Conservation (phyloP, 768 basidiomycete genomes). For the Naematelia encephala region DNA sequence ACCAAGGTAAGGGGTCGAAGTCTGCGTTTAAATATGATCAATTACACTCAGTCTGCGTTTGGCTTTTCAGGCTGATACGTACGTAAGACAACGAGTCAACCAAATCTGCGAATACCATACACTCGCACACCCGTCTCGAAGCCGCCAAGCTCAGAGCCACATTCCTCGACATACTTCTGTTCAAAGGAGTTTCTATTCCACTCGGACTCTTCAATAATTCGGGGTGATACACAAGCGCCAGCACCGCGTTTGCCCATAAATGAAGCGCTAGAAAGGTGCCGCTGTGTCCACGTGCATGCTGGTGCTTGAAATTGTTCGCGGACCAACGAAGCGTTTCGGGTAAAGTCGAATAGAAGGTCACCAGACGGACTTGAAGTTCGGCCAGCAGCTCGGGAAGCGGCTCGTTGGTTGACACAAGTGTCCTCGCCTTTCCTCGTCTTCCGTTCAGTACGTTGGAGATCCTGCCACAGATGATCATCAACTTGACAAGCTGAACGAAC, state of each 20-base stretch:
- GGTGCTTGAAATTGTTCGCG: constrained; percentile 46
- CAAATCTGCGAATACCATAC: constrained; percentile 46
- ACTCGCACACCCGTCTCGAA: constrained; percentile 46
- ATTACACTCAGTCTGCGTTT: neutral
- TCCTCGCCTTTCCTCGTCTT: constrained; percentile 37
- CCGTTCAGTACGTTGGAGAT: constrained; percentile 48
- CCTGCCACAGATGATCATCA: constrained; percentile 48
- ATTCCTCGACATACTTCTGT: constrained; percentile 38
- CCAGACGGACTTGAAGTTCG: constrained; percentile 40
- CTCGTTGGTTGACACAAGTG: constrained; percentile 33
- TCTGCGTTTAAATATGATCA: constrained; percentile 2
- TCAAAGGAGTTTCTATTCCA: constrained; percentile 47
- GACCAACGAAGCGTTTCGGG: constrained; percentile 43
- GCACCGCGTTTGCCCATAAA: constrained; percentile 44
- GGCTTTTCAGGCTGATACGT: neutral
- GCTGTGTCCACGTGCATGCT: constrained; percentile 35
- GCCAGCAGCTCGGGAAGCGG: constrained; percentile 34
- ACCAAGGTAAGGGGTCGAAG: neutral
- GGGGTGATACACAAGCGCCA: constrained; percentile 47
- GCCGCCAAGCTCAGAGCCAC: constrained; percentile 39
- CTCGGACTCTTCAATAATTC: constrained; percentile 42
- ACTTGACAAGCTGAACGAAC: constrained; percentile 43
- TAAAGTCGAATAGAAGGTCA: constrained; percentile 37
- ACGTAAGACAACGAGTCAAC: constrained; percentile 28
- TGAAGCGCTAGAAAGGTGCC: constrained; percentile 35